Conservation (phyloP, 306 rosid genomes). For the Canavalia gladiata region DNA sequence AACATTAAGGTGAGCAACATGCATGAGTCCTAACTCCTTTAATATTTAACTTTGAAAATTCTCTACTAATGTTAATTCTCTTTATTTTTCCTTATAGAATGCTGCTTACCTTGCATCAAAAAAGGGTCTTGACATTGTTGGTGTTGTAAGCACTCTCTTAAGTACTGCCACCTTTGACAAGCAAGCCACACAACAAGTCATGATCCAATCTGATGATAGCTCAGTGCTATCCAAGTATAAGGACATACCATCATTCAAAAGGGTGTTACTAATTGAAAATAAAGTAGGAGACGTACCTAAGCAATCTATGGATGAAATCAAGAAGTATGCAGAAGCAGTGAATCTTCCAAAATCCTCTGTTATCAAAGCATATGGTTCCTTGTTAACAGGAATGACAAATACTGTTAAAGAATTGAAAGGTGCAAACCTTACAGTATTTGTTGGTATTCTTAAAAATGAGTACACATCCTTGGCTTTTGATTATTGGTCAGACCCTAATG, state of each 20-base stretch:
- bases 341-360: slow-evolving; percentile 52
- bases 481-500: slow-evolving; percentile 64
- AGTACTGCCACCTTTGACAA: slow-evolving; percentile 72
- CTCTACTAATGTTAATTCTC: neutral
- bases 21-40: neutral
- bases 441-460: slow-evolving; percentile 63
- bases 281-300: slow-evolving; percentile 55
- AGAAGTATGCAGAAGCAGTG: slow-evolving; percentile 69
- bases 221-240: slow-evolving; percentile 69
- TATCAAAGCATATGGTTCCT: slow-evolving; percentile 20
- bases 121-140: slow-evolving; percentile 73
- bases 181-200: slow-evolving; percentile 67
- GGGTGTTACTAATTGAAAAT: slow-evolving; percentile 51
- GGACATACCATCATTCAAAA: slow-evolving; percentile 54
- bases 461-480: slow-evolving; percentile 64
- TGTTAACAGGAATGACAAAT: slow-evolving; percentile 52
- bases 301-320: slow-evolving; percentile 60
- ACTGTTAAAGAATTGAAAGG: slow-evolving; percentile 65
- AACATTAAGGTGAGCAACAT: slow-evolving; percentile 57
- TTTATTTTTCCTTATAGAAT: slow-evolving; percentile 56
- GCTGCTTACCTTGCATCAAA: slow-evolving; percentile 79
- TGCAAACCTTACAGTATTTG: slow-evolving; percentile 65
- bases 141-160: slow-evolving; percentile 55
- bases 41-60: neutral
- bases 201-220: slow-evolving; percentile 74